Conservation (phyloP, 73 alveolate species). For the Paramecium tetraurelia region DNA sequence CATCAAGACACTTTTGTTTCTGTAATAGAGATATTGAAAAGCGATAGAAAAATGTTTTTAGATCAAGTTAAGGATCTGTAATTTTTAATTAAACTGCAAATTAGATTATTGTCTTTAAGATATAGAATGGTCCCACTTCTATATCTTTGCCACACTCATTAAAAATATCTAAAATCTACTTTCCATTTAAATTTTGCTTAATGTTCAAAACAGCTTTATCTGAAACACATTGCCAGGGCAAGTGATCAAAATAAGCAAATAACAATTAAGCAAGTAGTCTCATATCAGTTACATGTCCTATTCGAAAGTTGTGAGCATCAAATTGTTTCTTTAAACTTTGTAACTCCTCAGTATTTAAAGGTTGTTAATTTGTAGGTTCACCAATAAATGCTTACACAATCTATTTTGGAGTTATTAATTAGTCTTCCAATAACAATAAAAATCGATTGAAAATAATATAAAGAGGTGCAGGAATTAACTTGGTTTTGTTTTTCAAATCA, state of each 20-base stretch:
- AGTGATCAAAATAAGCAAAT: not conserved
- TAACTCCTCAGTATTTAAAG: not conserved
- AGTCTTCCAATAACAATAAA: not conserved
- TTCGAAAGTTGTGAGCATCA: not conserved
- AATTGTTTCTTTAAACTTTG: not conserved
- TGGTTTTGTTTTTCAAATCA: not conserved
- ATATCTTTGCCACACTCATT: not conserved
- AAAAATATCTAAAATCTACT: not conserved
- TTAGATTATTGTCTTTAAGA: not conserved
- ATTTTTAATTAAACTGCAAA: not conserved
- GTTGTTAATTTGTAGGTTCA: not conserved
- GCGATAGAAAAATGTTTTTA: not conserved
- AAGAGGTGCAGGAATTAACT: conserved; percentile 34
- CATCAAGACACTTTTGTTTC: not conserved
- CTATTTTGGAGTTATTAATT: not conserved
- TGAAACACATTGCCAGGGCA: not conserved
- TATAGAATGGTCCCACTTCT: not conserved
- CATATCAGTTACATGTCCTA: conserved; percentile 22
- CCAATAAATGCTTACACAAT: not conserved
- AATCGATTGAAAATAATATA: conserved; percentile 17
- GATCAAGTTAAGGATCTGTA: not conserved
- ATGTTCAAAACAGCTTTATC: not conserved
- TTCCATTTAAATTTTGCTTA: not conserved
- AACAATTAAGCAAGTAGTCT: conserved; percentile 38
- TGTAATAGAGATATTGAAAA: not conserved